Base-by-base conservation (phyloP, 164 flowering plant genomes). In the Warburgia ugandensis region DNA sequence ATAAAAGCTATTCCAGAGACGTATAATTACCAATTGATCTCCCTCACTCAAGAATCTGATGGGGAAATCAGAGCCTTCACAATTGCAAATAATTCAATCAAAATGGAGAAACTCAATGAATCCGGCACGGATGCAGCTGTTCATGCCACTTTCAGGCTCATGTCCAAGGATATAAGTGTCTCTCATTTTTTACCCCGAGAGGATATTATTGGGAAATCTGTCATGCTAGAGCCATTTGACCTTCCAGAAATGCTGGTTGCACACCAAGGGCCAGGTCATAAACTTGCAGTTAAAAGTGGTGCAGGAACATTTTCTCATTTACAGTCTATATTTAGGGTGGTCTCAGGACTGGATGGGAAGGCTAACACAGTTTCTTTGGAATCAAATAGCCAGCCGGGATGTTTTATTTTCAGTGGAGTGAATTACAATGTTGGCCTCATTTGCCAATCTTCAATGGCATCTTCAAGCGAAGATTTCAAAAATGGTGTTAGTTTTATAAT, bases 131-230 rank as follows among this genome's bases (percentile, higher is more conserved):
- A 75, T 47, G 31, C 74, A 29, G 63, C 86, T 20, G 56, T 69
- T 17, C 71, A 53, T 41, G 74, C 91, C 44, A 92, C 99, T 3
- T 88, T 85, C 63, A 76, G 96, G 53, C 72, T 86, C 67, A 37
- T 87, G 29, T 10, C 45, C 3, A 45, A 55, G 3, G 79, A 67
- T 22, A 4, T 55, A 3, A 45, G 48, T 19, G 29, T 68, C 27
- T 37, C 59, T 23, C 52, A 27, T 12, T 3, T 36, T n/a, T 56
- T 66, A 8, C 26, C 58, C 2, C 35, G 23, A 4, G 12, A 13
- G 25, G 83, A 74, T 30, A 11, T 40, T 7, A 43, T 64, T 20
- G 68, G 73, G 28, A 64, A 64, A 19, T 52, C 56, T 8, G 58
- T 64, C 26, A 61, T 60, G 60, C 39, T 68, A 17, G 73, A 68